Conservation (phyloP, 345 rosid genomes). For the Barbarea vulgaris region DNA sequence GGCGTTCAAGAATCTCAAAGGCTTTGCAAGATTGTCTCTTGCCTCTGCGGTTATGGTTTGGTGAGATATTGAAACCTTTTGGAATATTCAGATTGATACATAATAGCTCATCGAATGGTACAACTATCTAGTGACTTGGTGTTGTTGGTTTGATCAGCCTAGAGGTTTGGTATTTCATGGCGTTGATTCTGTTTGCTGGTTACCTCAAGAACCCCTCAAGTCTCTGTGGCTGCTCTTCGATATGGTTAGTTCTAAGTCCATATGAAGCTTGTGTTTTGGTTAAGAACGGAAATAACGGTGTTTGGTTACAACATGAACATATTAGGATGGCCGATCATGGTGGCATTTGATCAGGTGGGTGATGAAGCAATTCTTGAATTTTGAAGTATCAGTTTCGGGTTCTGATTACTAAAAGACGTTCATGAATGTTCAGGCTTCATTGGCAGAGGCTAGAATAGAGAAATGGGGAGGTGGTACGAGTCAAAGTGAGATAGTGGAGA, state of each 20-base stretch:
- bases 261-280: neutral
- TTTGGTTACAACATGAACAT: conserved; percentile 60
- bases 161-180: conserved; percentile 80
- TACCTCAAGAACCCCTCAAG: conserved; percentile 66
- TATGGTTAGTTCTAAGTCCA: conserved; percentile 48
- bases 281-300: neutral
- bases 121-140: neutral
- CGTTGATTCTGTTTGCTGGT: conserved; percentile 70
- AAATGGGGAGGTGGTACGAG: conserved; percentile 52
- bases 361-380: neutral
- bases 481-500: neutral
- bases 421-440: conserved; percentile 52
- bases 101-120: neutral
- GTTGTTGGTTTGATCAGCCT: conserved; percentile 52
- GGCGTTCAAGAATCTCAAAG: conserved; percentile 67
- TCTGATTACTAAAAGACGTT: neutral
- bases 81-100: neutral
- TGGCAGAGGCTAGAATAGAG: conserved; percentile 54
- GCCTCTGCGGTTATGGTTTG: conserved; percentile 83
- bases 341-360: conserved; percentile 60
- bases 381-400: neutral
- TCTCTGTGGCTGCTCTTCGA: conserved; percentile 71
- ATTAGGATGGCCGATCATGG: conserved; percentile 69
- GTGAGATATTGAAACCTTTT: conserved; percentile 39
- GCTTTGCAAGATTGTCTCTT: conserved; percentile 61